phyloP scores from a whole-genome alignment of 202 grass and related monocot species.

The Bolboschoenoplectus hybrid region DNA sequence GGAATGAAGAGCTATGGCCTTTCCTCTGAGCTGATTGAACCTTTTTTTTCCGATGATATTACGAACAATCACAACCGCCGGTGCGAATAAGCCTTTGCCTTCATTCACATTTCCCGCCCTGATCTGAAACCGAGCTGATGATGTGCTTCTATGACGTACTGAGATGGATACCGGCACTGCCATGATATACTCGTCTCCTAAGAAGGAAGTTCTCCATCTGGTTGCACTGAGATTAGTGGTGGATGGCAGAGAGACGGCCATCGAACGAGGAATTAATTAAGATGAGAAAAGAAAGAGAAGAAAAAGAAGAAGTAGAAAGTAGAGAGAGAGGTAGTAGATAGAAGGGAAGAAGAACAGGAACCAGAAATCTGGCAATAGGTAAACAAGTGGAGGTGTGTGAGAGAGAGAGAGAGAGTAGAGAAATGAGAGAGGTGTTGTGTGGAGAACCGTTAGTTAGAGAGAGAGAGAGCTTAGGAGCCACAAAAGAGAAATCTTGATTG shows the following conservation, averaged over 20 bases:
- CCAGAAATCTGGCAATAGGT: background rate
- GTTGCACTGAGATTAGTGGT: constrained; percentile 11
- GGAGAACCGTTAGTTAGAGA: constrained; percentile 41
- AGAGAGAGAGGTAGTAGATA: background rate
- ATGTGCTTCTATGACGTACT: constrained; percentile 23
- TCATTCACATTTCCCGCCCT: constrained; percentile 96
- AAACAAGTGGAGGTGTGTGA: constrained; percentile 28
- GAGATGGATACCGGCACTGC: constrained; percentile 38
- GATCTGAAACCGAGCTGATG: constrained; percentile 48
- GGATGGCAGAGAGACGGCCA: constrained; percentile 32
- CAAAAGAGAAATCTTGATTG: constrained; percentile 43
- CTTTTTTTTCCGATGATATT: constrained; percentile 84
- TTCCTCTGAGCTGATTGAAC: constrained; percentile 95
- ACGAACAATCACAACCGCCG: constrained; percentile 66
- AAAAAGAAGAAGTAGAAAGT: background rate
- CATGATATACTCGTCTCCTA: constrained; percentile 45
- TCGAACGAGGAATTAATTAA: background rate
- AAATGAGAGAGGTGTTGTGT: constrained; percentile 10
- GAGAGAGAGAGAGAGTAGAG: background rate
- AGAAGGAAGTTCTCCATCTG: constrained; percentile 69
- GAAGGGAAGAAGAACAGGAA: background rate
- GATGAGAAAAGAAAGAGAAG: background rate
- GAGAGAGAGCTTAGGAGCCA: constrained; percentile 30
- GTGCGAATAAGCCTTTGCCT: constrained; percentile 91
- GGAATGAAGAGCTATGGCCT: constrained; percentile 94